Conservation (phyloP, 805 yeast genomes). For the Kluyveromyces lactis region DNA sequence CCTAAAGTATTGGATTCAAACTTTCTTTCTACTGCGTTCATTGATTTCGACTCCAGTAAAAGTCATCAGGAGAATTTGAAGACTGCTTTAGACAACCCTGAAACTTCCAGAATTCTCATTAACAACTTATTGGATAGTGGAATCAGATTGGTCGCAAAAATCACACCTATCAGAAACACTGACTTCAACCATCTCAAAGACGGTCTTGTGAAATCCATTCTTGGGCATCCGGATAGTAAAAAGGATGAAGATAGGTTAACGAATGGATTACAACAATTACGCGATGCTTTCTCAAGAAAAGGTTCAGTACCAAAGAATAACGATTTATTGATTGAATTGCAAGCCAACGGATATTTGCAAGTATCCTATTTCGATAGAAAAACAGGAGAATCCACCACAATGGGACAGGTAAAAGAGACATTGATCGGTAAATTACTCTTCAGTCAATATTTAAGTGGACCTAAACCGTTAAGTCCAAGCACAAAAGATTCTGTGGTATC, state of each 20-base stretch:
- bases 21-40: conserved; percentile 31
- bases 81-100: conserved; percentile 42
- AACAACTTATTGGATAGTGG: conserved; percentile 49
- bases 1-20: conserved; percentile 36
- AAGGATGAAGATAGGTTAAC: conserved; percentile 38
- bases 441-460: conserved; percentile 67
- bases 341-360: conserved; percentile 38
- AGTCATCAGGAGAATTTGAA: conserved; percentile 35
- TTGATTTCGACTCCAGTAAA: conserved; percentile 26
- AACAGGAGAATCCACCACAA: conserved; percentile 26
- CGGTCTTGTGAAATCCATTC: conserved; percentile 74
- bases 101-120: conserved; percentile 44
- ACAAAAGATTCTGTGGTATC: conserved; percentile 20
- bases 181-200: conserved; percentile 86
- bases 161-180: conserved; percentile 83
- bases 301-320: conserved; percentile 74
- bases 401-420: conserved; percentile 61
- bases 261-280: conserved; percentile 61
- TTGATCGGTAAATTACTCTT: conserved; percentile 59
- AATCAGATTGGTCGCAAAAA: conserved; percentile 59
- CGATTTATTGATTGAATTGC: conserved; percentile 50
- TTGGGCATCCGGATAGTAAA: conserved; percentile 57
- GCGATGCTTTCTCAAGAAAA: conserved; percentile 50
- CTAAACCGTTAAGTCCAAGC: conserved; percentile 23
- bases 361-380: conserved; percentile 36